Evolutionary conservation across 371 early-diverging fungal species (phyloP), one percentile per base, ranked within the genome.

Genomic region (Mortierella sp.): DNA sequence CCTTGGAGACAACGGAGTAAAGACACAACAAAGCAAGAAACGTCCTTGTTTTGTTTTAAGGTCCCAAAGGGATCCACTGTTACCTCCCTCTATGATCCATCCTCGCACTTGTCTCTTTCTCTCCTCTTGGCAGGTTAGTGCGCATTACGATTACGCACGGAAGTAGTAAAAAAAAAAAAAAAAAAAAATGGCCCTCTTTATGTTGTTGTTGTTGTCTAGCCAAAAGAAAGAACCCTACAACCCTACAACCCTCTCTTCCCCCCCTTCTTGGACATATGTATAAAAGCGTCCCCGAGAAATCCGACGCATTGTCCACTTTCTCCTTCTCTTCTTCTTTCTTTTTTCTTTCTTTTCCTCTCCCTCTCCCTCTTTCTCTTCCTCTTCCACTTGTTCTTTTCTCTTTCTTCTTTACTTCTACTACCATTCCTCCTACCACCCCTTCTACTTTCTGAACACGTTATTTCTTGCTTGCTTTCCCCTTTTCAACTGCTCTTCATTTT

Each of bases 261-360:
- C 16, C 49, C 60, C 21, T 35, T 32, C 65, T 35, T 21, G 35
- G 38, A 7, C 65, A 32, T 16, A 63, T 18, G 8, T 65, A 70
- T 46, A 41, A 32, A 74, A 44, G 29, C 60, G 43, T 46, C 32
- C 56, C n/a, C 77, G 46, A 70, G 32, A 56, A 58, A 74, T 56
- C 32, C n/a, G 70, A 51, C 43, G 74, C 80, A 54, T 80, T 72
- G 72, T 75, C 74, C 74, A 68, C 46, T 60, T 24, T 72, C 55
- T 32, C 68, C 56, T 27, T 46, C 21, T 71, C 44, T 32, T 60
- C 12, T 55, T 56, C 7, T 56, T 55, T 38, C 41, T 32, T 71
- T 44, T 38, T 21, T 27, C 41, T 41, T 65, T 18, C 24, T 63
- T 49, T 49, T 58, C 32, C n/a, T 44, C 29, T 49, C 63, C 32